A percentile compares a stretch with the other conserved stretches of the same genome.
These are phyloP conservation scores for Neospora caninum DNA, from an alignment of 169 alveolate genomes.

Conservation along the genomic window DNA sequence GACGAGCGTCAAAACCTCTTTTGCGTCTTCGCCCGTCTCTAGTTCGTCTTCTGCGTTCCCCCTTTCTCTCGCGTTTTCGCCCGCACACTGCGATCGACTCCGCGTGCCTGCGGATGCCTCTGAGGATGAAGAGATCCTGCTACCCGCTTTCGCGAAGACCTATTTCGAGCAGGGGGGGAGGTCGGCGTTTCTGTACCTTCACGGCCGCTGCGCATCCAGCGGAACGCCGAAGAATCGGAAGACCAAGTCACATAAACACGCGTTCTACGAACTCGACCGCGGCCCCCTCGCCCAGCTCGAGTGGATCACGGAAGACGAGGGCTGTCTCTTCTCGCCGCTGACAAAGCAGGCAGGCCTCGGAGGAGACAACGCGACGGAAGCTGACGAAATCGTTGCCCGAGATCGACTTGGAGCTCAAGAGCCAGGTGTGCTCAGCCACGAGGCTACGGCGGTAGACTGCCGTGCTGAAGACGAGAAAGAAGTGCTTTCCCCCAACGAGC, in stretches of 20 bases:
- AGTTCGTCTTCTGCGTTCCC: not conserved
- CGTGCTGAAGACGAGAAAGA: not conserved
- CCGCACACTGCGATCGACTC: not conserved
- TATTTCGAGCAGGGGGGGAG: not conserved
- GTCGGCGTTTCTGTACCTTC: no score
- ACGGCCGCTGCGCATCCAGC: no score
- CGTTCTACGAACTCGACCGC: not conserved
- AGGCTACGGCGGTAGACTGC: no score
- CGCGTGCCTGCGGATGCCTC: not conserved
- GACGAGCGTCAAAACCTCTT: not conserved
- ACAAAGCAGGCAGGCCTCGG: not conserved
- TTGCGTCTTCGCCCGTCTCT: not conserved
- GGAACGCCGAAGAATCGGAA: not conserved
- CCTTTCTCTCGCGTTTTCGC: not conserved
- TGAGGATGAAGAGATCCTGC: not conserved
- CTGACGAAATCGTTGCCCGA: not conserved
- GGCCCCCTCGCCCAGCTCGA: slow-evolving; percentile 1
- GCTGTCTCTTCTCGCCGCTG: not conserved
- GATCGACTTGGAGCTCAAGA: not conserved
- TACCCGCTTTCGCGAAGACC: not conserved
- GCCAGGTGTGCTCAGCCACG: not conserved
- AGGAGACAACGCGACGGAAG: not conserved
- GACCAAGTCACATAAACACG: not conserved
- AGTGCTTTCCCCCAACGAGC: no score
- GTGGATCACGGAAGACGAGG: not conserved